phyloP scores from a whole-genome alignment of 257 asterid species.

The Fraxinus americana region DNA sequence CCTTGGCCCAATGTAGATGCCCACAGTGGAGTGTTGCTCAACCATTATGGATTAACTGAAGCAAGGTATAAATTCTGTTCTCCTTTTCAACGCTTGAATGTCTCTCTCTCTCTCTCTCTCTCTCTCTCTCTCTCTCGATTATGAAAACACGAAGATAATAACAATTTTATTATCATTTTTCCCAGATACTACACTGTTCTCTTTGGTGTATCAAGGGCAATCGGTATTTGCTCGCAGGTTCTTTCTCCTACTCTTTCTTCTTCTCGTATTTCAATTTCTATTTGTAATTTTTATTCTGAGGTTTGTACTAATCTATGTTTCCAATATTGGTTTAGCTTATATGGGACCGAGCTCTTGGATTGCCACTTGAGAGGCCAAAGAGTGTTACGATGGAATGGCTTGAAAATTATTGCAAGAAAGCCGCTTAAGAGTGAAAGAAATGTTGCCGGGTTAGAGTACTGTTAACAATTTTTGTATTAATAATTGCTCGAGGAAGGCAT shows the following conservation, averaged over 20 bases:
- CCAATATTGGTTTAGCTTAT: constrained; percentile 60
- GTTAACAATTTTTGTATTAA: constrained; percentile 16
- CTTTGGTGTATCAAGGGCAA: constrained; percentile 94
- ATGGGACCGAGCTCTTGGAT: constrained; percentile 98
- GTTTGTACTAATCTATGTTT: constrained; percentile 8
- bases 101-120: background rate
- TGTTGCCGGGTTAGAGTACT: background rate
- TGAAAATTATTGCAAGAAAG: constrained; percentile 67
- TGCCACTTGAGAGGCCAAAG: constrained; percentile 97
- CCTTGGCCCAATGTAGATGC: constrained; percentile 99
- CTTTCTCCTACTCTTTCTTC: constrained; percentile 3
- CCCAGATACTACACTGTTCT: constrained; percentile 72
- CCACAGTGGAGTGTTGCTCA: constrained; percentile 86
- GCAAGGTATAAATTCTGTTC: constrained; percentile 40
- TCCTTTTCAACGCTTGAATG: background rate
- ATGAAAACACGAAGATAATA: too few species aligned
- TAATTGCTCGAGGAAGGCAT: background rate
- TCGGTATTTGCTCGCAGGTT: constrained; percentile 96
- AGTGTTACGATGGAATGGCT: constrained; percentile 88
- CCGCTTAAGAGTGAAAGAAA: constrained; percentile 33
- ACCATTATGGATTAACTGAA: constrained; percentile 84
- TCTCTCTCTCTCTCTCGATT: background rate
- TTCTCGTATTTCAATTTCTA: background rate
- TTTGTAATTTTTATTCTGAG: background rate
- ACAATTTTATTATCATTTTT: background rate